Evolutionary conservation across 2,329 filamentous ascomycete species (phyloP).

Genomic region (Cryphonectria naterciae): DNA sequence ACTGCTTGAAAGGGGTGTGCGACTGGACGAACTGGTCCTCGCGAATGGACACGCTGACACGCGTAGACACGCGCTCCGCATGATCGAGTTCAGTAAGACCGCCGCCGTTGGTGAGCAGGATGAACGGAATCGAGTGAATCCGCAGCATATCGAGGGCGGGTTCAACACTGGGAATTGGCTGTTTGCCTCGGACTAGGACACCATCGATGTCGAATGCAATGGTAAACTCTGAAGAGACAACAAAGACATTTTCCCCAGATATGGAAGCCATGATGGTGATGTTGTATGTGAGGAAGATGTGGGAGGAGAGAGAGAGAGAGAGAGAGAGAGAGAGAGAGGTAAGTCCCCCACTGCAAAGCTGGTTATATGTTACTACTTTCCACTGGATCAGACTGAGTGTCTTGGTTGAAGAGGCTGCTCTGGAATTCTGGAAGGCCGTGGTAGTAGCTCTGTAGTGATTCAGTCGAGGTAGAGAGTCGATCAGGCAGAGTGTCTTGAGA

Average conservation of each 20-base stretch:
- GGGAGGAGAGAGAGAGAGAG: too few species aligned
- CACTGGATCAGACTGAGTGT: background rate
- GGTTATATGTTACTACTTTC: background rate
- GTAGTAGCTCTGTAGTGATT: background rate
- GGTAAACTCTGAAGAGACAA: conserved; percentile 28
- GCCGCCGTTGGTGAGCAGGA: conserved; percentile 75
- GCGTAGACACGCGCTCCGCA: conserved; percentile 61
- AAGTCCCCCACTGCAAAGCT: background rate
- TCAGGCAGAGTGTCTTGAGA: background rate
- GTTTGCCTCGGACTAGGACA: conserved; percentile 68
- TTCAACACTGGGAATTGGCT: conserved; percentile 64
- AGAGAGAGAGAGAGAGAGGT: too few species aligned
- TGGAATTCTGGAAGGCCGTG: background rate
- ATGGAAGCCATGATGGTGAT: too few species aligned
- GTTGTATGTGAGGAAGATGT: too few species aligned
- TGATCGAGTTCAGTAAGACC: conserved; percentile 68
- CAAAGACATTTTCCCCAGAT: too few species aligned
- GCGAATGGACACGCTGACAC: conserved; percentile 52
- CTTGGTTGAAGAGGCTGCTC: background rate
- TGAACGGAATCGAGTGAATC: conserved; percentile 67
- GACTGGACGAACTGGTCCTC: conserved; percentile 66
- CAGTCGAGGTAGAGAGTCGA: background rate
- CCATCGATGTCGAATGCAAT: conserved; percentile 63
- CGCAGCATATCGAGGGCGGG: conserved; percentile 64
- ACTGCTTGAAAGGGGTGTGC: conserved; percentile 71